Evolutionary conservation across 345 rosid genomes (phyloP), one percentile per base, ranked within the genome.

Genomic region (Populus tremula): DNA sequence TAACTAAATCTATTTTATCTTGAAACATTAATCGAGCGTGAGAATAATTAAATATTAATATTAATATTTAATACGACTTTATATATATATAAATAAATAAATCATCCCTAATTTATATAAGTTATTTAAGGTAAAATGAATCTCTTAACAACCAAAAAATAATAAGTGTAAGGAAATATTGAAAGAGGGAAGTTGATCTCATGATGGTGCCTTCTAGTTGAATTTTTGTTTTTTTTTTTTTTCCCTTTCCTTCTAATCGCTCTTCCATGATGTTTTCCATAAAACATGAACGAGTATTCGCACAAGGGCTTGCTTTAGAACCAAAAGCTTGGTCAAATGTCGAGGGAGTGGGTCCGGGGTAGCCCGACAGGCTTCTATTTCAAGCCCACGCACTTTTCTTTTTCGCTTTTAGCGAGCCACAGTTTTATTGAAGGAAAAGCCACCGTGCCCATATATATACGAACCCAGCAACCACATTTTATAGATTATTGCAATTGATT

Each of bases 301-400:
- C 29, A 59, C 2, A 0, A 21, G 62, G 62, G 62, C 61, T 21
- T 2, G 23, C 23, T 20, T 53, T 6, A 3, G 27, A 56, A n/a
- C 63, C 29, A 54, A 67, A 20, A 13, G 61, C 2, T 4, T 0
- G 61, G 74, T 53, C 77, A 62, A 72, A 66, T 16, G 33, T 14
- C 4, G 64, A 0, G 53, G 31, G 2, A 8, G 25, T n/a, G 29
- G 45, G 81, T 41, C 74, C 66, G 33, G 31, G 13, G 13, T 67
- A n/a, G 64, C 13, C 66, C 80, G 83, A 77, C 80, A 83, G 39
- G 39, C 81, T 81, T 83, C 77, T 8, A 65, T 27, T 8, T 39
- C 27, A 83, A 85, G 84, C 86, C 80, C 83, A 81, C 47, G 78
- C 59, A 13, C 77, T 70, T 78, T 72, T 54, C 17, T 53, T 43